A percentile compares a stretch with the other conserved stretches of the same genome.
Conservation (phyloP, 176 grass and related monocot species). For the Avena sativa region DNA sequence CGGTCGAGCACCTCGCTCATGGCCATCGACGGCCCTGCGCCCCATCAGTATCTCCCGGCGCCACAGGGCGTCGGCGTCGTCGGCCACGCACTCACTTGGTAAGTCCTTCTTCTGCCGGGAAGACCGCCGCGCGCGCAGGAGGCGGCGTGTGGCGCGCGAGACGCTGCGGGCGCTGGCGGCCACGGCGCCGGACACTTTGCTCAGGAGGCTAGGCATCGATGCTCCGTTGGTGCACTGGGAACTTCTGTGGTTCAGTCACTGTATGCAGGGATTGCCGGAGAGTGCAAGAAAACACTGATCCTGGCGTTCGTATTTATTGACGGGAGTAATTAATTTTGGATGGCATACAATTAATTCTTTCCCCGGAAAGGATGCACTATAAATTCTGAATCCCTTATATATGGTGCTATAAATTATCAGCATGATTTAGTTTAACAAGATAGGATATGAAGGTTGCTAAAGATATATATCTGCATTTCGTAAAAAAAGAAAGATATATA, state of each 20-base stretch:
- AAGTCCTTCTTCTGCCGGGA: background rate
- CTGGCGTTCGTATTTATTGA: background rate
- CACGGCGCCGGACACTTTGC: conserved; percentile 38
- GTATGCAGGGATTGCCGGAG: background rate
- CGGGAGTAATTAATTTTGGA: background rate
- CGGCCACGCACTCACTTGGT: background rate
- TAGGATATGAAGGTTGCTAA: background rate
- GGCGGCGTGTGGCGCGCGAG: conserved; percentile 42
- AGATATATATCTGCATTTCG: background rate
- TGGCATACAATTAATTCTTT: conserved; percentile 20
- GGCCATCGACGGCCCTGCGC: no score
- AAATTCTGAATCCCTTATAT: conserved; percentile 6
- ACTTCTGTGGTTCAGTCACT: background rate
- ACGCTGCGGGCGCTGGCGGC: conserved; percentile 38
- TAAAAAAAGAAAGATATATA: background rate
- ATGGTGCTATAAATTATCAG: background rate
- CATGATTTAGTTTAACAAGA: conserved; percentile 24
- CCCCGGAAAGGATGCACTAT: background rate
- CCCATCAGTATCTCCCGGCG: conserved; percentile 68
- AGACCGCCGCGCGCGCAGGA: conserved; percentile 29
- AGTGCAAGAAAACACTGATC: conserved; percentile 8
- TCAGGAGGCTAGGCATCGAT: conserved; percentile 40
- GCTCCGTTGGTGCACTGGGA: background rate
- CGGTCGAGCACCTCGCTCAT: no score
- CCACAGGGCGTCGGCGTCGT: conserved; percentile 46